Evolutionary conservation across 129 eudicot species (phyloP), one percentile per base, ranked within the genome.

Genomic region (Deinandra increscens): DNA sequence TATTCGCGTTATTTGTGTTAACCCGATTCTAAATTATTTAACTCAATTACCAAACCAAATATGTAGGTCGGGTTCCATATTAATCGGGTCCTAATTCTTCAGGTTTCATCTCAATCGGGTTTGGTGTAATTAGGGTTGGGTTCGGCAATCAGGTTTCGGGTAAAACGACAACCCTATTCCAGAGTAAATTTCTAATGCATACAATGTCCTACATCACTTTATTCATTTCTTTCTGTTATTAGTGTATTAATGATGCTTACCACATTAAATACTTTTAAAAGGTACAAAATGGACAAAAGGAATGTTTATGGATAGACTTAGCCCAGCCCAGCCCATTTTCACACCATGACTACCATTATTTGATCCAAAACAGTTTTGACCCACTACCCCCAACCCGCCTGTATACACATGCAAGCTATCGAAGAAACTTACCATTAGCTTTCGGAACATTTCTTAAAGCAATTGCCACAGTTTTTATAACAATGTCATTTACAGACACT

Each of bases 401-500:
- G 8, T 26, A 10, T 12, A 56, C 63, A 58, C 64, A 31, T 58
- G 64, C 41, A 58, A 58, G 41, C 64, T 18, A 37, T 38, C 0
- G 13, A 74, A 51, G 58, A 65, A 65, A 37, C 73, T 87, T 83
- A 93, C 99, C 95, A 76, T 93, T 93, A 54, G 99, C 99, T 77
- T 87, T 84, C 18, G 97, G 93, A 22, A 93, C 97, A 75, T 81
- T 93, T 66, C 84, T 90, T 75, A 93, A 78, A 19, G 99, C 95
- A 67, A 78, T 66, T 49, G 97, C 99, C 61, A 93, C 99, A 34
- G 89, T 88, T 79, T 93, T 93, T 71, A 93, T 86, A 64, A 93
- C 93, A 66, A 93, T 89, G 70, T 93, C 99, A 76, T 93, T 93
- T 69, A 93, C 97, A 4, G 99, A 93, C 80, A 93, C 95, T 84